Base-by-base conservation (phyloP, 768 basidiomycete genomes). In the Leccinum aurantiacum region DNA sequence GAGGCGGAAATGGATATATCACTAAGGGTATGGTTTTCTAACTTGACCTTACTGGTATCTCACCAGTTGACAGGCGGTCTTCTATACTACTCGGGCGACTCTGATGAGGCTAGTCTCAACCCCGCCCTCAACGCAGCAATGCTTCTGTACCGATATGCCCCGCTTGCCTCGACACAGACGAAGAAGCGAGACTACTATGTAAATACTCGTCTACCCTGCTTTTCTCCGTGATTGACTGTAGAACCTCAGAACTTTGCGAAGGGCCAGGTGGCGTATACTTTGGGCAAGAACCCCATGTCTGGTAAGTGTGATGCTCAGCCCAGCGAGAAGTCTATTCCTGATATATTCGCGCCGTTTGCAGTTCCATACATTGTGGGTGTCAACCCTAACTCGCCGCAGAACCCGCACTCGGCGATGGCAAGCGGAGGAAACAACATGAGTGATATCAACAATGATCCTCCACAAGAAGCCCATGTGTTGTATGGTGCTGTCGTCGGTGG, bases 401-500 rank as follows among this genome's bases (percentile, higher is more conserved):
- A 96, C 71, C 95, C 95, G 1, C 94, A 96, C 69, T 92, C 90
- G 6, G 95, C 93, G 2, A 81, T 90, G 76, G 90, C 95, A 3
- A 89, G 89, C 59, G 95, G 95, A 31, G 93, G 92, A 2, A 79
- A 81, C 58, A 83, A 93, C 65, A 82, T 90, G 63, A 74, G 68
- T 41, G 72, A 83, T 31, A 88, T 95, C 57, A 83, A 95, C 71
- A 89, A 85, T 2, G 80, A 80, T 50, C 95, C 94, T 2, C 77
- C 76, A 10, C 75, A 85, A 59, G 89, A 91, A 71, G 84, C 88
- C 0, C 84, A 94, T 70, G 80, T 91, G 2, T 74, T 97, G 9
- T 95, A 94, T 67, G 95, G 95, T 31, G 94, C 88, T 24, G 84
- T 95, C 27, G 82, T 96, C 14, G 95, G 95, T 48, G 95, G 95